A percentile compares a stretch with the other conserved stretches of the same genome.
phyloP scores from a whole-genome alignment of 805 yeast species.

The Saccharomycopsis sp. region DNA sequence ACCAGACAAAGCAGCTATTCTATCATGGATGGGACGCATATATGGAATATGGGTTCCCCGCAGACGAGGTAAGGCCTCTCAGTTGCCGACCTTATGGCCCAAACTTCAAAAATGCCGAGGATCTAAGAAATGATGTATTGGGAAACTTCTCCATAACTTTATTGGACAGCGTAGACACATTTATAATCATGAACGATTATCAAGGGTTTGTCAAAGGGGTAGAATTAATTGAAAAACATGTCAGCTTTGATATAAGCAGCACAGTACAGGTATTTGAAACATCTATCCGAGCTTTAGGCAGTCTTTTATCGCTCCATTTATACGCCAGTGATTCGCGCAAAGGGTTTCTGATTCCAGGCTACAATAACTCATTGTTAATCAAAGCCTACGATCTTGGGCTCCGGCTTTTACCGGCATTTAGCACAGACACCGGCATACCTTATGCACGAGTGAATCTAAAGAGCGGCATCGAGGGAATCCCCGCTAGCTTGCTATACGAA shows the following conservation, averaged over 20 bases:
- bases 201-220: conserved; percentile 45
- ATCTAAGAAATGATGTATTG: conserved; percentile 71
- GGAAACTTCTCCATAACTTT: conserved; percentile 79
- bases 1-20: conserved; percentile 52
- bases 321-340: conserved; percentile 47
- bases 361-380: conserved; percentile 65
- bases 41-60: conserved; percentile 65
- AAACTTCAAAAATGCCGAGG: conserved; percentile 45
- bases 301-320: conserved; percentile 71
- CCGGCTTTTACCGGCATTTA: conserved; percentile 63
- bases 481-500: conserved; percentile 43
- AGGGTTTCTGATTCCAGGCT: conserved; percentile 36
- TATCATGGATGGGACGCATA: conserved; percentile 72
- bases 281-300: conserved; percentile 77
- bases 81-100: conserved; percentile 64
- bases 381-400: conserved; percentile 74
- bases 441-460: conserved; percentile 70
- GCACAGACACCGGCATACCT: conserved; percentile 60
- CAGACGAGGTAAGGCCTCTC: conserved; percentile 74
- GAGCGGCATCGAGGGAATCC: conserved; percentile 42
- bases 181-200: conserved; percentile 64
- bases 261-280: conserved; percentile 86
- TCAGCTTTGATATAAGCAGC: conserved; percentile 54
- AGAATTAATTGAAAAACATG: conserved; percentile 32
- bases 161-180: conserved; percentile 73